Base-by-base conservation (phyloP, 768 basidiomycete species). In the Auriscalpium vulgare region DNA sequence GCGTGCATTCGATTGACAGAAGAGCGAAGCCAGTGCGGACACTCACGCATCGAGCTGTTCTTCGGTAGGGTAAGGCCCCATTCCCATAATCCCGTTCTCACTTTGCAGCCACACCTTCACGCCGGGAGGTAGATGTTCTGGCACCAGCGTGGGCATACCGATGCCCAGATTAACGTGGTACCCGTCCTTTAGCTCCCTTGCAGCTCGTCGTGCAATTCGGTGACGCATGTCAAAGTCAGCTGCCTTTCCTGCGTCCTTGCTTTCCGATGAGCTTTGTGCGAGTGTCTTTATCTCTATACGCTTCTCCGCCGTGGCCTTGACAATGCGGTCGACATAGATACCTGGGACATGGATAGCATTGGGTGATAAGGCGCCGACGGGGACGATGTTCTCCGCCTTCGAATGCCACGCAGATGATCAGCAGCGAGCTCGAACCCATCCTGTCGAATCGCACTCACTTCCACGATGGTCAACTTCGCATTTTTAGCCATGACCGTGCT, bases 331-430 rank as follows among this genome's bases (percentile, higher is more conserved):
- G 57, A 97, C 85, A 68, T 92, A 94, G 63, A 91, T 83, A 23
- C 88, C 88, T 3, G 88, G 90, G 17, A 91, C 69, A 66, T 92
- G 93, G 54, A 97, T 83, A 29, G 83, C 75, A 65, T 88, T 85
- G 13, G 92, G 87, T 50, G 88, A 88, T 56, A 97, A 74, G 8
- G 83, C 78, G 11, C 93, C 93, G 35, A 83, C 72, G 2, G 92
- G 87, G 23, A 95, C 91, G 55, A 97, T 93, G 62, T 91, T 74
- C 65, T 97, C 93, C 1, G 93, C 93, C 88, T 91, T n/a, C n/a
- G 37, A 51, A 23, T 29, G 19, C 50, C 54, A 10, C 53, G 53
- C n/a, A 54, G 3, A 37, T 36, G 47, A 45, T 37, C 49, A 54
- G 14, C 36, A 19, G 40, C n/a, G 10, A 34, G 11, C 2, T 48